A percentile compares a stretch with the other conserved stretches of the same genome.
Evolutionary conservation across 257 asterid species (phyloP).

Genomic region (Salvia miltiorrhiza): DNA sequence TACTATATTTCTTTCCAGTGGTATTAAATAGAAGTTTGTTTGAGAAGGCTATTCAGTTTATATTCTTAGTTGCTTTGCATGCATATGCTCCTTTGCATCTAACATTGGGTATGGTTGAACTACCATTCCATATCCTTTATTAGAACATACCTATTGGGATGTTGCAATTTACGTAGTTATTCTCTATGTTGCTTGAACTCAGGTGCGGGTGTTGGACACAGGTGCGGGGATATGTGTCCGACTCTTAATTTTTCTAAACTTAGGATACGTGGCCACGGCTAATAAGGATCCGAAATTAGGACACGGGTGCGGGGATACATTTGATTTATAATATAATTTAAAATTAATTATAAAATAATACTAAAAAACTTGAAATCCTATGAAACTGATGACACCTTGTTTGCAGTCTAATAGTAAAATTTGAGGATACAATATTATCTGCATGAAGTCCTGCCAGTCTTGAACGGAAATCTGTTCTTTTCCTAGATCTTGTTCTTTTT

Average conservation of each 20-base stretch:
- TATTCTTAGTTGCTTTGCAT: neutral
- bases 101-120: neutral
- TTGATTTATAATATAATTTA: no score
- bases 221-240: no score
- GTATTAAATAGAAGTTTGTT: neutral
- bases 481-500: neutral
- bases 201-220: no score
- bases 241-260: no score
- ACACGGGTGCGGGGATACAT: no score
- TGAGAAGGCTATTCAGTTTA: neutral
- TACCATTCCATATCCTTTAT: neutral
- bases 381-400: neutral
- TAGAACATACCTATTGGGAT: neutral
- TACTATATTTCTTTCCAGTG: neutral
- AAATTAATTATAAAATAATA: no score
- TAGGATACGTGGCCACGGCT: no score
- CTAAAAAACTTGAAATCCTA: no score
- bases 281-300: no score
- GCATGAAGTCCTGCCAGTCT: neutral
- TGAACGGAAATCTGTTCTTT: neutral
- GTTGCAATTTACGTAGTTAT: neutral
- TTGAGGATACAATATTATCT: neutral
- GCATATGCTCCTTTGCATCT: neutral
- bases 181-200: no score
- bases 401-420: neutral